These are phyloP conservation scores for Lactarius trivialis DNA, from an alignment of 768 basidiomycete species.

Conservation along the genomic window DNA sequence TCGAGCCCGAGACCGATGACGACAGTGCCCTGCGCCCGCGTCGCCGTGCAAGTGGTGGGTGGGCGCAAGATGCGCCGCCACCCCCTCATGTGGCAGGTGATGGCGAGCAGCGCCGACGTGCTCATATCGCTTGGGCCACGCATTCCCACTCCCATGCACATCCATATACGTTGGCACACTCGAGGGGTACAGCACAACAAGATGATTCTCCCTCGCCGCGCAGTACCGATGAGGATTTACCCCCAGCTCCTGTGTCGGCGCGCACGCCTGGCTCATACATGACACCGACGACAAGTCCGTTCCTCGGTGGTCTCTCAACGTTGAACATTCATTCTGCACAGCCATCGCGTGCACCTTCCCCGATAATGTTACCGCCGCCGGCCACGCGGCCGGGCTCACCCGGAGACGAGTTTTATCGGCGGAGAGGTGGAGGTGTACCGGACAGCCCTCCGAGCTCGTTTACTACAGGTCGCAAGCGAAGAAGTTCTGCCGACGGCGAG, in stretches of 20 bases:
- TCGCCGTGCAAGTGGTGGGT: slow-evolving; percentile 21
- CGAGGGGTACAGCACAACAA: slow-evolving; percentile 7
- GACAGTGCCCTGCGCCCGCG: slow-evolving; percentile 37
- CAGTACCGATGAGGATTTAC: slow-evolving; percentile 57
- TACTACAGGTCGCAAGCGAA: slow-evolving; percentile 25
- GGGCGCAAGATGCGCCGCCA: slow-evolving; percentile 22
- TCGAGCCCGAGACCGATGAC: slow-evolving; percentile 33
- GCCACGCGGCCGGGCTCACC: slow-evolving; percentile 35
- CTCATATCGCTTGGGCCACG: slow-evolving; percentile 4
- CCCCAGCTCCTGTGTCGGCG: slow-evolving; percentile 29
- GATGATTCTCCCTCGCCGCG: slow-evolving; percentile 67
- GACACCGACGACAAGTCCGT: slow-evolving; percentile 74
- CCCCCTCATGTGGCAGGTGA: slow-evolving; percentile 32
- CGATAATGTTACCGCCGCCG: slow-evolving; percentile 55
- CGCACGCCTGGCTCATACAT: slow-evolving; percentile 27
- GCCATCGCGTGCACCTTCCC: slow-evolving; percentile 66
- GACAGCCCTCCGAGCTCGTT: slow-evolving; percentile 34
- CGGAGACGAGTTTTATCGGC: slow-evolving; percentile 28
- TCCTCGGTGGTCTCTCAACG: slow-evolving; percentile 70
- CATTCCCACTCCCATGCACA: slow-evolving; percentile 29
- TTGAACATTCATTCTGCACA: slow-evolving; percentile 68
- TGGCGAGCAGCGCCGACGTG: slow-evolving; percentile 29
- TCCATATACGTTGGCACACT: slow-evolving; percentile 12
- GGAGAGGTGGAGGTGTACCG: slow-evolving; percentile 29
- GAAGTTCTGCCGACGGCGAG: slow-evolving; percentile 28